Conservation (phyloP, 495 filamentous ascomycete genomes). For the Alectoria sarmentosa region DNA sequence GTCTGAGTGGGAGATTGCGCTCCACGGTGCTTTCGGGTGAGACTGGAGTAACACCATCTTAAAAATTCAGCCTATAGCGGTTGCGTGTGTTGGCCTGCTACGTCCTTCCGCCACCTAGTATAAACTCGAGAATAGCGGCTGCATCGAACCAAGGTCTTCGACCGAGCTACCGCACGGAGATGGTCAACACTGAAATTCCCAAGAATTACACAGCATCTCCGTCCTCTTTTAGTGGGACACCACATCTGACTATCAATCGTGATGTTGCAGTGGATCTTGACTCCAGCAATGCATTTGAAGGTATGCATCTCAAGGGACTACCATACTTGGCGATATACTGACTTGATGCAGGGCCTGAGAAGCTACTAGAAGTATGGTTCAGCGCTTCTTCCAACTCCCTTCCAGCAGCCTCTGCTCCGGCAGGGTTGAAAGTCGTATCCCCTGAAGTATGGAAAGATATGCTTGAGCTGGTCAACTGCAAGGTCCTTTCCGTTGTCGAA, state of each 20-base stretch:
- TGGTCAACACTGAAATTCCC: conserved; percentile 77
- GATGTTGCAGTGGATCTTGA: conserved; percentile 91
- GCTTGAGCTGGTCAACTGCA: conserved; percentile 97
- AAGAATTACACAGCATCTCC: conserved; percentile 73
- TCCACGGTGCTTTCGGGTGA: conserved; percentile 41
- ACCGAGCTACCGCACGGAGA: conserved; percentile 43
- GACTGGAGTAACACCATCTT: neutral
- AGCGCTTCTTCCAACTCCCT: conserved; percentile 67
- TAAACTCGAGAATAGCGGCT: neutral
- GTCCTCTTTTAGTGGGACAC: conserved; percentile 66
- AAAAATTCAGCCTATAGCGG: no score
- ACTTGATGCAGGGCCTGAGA: conserved; percentile 68
- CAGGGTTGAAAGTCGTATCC: conserved; percentile 80
- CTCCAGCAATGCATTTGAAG: conserved; percentile 95
- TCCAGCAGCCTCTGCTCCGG: conserved; percentile 58
- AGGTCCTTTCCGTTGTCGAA: conserved; percentile 88
- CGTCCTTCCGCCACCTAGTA: neutral
- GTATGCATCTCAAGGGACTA: conserved; percentile 36
- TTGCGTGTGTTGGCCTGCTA: neutral
- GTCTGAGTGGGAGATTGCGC: conserved; percentile 73
- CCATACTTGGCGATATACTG: neutral
- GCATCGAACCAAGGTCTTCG: conserved; percentile 6
- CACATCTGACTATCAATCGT: conserved; percentile 92
- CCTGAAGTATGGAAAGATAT: conserved; percentile 89
- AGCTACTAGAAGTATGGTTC: conserved; percentile 98